These are phyloP conservation scores for Ascochyta pisi DNA, from an alignment of 2,329 filamentous ascomycete species.

Conservation along the genomic window DNA sequence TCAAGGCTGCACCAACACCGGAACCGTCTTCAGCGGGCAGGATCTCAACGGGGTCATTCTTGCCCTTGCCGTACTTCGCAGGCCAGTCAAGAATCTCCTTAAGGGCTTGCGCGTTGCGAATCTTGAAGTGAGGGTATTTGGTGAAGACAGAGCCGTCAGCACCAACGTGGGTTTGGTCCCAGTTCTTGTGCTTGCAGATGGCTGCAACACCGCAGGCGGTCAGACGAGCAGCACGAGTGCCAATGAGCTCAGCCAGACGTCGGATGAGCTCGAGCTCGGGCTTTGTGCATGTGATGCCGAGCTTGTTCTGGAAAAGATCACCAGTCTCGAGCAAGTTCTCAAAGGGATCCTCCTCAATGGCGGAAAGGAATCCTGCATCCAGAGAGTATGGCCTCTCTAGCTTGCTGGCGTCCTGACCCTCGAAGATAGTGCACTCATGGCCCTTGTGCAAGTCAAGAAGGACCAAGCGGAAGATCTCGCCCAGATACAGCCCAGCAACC, in stretches of 20 bases:
- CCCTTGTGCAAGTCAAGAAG: conserved; percentile 82
- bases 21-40: conserved; percentile 92
- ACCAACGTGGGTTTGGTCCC: conserved; percentile 87
- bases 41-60: conserved; percentile 77
- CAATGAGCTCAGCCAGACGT: conserved; percentile 89
- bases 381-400: conserved; percentile 87
- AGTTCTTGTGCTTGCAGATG: conserved; percentile 95
- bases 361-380: conserved; percentile 90
- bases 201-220: conserved; percentile 95
- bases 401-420: conserved; percentile 78
- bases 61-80: conserved; percentile 72
- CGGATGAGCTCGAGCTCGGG: conserved; percentile 89
- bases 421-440: conserved; percentile 71
- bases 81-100: conserved; percentile 97
- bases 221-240: conserved; percentile 89
- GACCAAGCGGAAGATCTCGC: conserved; percentile 90
- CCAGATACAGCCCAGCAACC: conserved; percentile 92
- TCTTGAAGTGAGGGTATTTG: conserved; percentile 99
- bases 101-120: conserved; percentile 84
- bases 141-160: conserved; percentile 98
- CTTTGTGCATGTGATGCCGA: conserved; percentile 73
- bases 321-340: conserved; percentile 92
- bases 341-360: conserved; percentile 93
- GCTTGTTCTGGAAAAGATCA: conserved; percentile 79
- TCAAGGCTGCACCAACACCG: conserved; percentile 95